Evolutionary conservation across 179 eudicot genomes (phyloP), one percentile per base, ranked within the genome.

Genomic region (Actinidia polygama): DNA sequence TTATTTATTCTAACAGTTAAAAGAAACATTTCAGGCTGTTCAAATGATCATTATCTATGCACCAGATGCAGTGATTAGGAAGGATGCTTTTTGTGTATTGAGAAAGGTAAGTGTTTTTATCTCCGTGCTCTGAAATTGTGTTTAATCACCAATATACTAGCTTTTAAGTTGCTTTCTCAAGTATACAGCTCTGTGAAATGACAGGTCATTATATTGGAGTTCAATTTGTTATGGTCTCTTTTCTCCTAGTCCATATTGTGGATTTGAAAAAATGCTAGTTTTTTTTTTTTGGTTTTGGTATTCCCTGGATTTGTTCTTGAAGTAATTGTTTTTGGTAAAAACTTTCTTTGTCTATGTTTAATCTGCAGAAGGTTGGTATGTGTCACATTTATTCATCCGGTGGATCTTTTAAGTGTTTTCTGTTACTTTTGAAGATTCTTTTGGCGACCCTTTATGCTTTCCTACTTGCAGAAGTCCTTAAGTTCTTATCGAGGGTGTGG

Each of bases 1-100:
- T n/a, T n/a, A n/a, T n/a, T 55, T 76, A 72, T 55, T 24, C 61
- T 86, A 30, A 85, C 80, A 81, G 53, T 85, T 88, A 80, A 85
- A 86, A 70, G 85, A 86, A 73, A 82, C 69, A 79, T 36, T 89
- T 70, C 91, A 96, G 99, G 98, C 91, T 84, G 85, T 95, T 87
- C 62, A 86, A 75, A 85, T 87, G 86, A 88, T 93, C 68, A 85
- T 96, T 83, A 92, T 95, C 88, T 82, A 81, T 88, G 92, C 98
- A 79, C 89, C 98, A 69, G 94, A 92, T 86, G 84, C 91, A 30
- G 90, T 57, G 76, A 83, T 86, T 73, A 89, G 95, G 90, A 95
- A 89, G 90, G 86, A 75, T 70, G 91, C 98, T 81, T 92, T 93
- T 82, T 84, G 81, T 84, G 92, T 93, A 73, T 84, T 95, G 82